These are phyloP conservation scores for Megacollybia platyphylla DNA, from an alignment of 1,284 basidiomycete species.

Conservation along the genomic window DNA sequence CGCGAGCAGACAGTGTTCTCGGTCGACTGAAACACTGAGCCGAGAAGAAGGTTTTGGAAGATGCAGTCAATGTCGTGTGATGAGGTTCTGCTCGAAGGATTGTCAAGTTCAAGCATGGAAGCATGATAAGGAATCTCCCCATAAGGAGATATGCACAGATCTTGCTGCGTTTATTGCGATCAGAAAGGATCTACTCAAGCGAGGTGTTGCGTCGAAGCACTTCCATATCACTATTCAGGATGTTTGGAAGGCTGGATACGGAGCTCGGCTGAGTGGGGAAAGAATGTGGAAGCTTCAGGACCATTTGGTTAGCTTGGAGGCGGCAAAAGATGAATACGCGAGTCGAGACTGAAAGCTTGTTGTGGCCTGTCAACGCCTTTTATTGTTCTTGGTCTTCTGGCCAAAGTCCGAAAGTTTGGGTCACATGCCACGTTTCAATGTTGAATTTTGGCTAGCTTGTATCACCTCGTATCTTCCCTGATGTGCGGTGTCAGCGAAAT, in stretches of 20 bases:
- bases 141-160: background rate
- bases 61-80: background rate
- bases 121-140: background rate
- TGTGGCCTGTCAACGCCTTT: too few relatives aligned
- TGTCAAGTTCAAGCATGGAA: background rate
- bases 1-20: background rate
- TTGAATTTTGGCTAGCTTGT: too few relatives aligned
- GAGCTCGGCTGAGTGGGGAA: background rate
- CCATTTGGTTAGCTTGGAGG: background rate
- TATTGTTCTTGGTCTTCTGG: too few relatives aligned
- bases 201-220: background rate
- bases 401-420: too few relatives aligned
- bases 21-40: background rate
- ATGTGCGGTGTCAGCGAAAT: too few relatives aligned
- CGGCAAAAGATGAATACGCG: background rate
- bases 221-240: background rate
- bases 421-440: too few relatives aligned
- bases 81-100: background rate
- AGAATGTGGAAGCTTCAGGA: background rate
- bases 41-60: background rate
- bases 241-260: background rate
- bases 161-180: background rate
- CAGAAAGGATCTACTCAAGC: background rate
- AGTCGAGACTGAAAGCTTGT: too few relatives aligned
- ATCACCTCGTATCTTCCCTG: too few relatives aligned